Percentiles rank a stretch among this genome's conserved stretches.
Evolutionary conservation across 2,329 filamentous ascomycete genomes (phyloP).

Genomic region (Ilyonectria robusta): DNA sequence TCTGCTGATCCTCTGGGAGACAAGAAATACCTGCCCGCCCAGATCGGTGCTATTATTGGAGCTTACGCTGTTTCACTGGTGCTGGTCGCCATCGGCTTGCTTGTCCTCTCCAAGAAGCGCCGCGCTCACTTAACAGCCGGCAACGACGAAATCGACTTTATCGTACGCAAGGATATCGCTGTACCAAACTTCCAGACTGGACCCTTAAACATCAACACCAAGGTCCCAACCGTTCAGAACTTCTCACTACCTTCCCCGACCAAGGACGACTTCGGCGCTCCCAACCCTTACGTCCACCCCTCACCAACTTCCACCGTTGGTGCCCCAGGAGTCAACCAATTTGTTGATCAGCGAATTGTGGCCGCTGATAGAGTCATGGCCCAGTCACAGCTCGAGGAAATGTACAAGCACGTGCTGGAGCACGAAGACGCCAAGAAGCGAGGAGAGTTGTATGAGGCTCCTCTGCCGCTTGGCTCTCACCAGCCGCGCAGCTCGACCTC

Average conservation of each 20-base stretch:
- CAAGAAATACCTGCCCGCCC: conserved; percentile 78
- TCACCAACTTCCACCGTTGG: conserved; percentile 63
- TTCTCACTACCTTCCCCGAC: conserved; percentile 64
- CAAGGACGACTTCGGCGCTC: conserved; percentile 51
- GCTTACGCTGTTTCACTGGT: conserved; percentile 86
- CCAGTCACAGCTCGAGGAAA: conserved; percentile 86
- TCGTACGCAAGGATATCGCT: conserved; percentile 41
- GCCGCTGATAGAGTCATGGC: conserved; percentile 81
- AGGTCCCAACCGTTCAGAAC: conserved; percentile 56
- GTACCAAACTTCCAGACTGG: conserved; percentile 41
- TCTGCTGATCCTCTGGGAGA: conserved; percentile 73
- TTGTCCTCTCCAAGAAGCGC: conserved; percentile 71
- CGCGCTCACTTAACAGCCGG: conserved; percentile 66
- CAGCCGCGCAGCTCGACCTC: conserved; percentile 40
- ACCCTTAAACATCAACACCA: conserved; percentile 38
- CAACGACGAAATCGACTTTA: conserved; percentile 67
- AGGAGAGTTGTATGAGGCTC: conserved; percentile 64
- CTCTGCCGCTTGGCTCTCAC: conserved; percentile 50
- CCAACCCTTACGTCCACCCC: conserved; percentile 61
- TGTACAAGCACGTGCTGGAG: conserved; percentile 94
- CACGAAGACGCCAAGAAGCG: conserved; percentile 80
- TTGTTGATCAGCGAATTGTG: conserved; percentile 84
- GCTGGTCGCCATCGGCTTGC: conserved; percentile 77
- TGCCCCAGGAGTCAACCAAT: conserved; percentile 73
- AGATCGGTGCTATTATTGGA: conserved; percentile 87